These are phyloP conservation scores for Saccharomyces hybrid DNA, from an alignment of 1,139 yeast species.

Conservation along the genomic window DNA sequence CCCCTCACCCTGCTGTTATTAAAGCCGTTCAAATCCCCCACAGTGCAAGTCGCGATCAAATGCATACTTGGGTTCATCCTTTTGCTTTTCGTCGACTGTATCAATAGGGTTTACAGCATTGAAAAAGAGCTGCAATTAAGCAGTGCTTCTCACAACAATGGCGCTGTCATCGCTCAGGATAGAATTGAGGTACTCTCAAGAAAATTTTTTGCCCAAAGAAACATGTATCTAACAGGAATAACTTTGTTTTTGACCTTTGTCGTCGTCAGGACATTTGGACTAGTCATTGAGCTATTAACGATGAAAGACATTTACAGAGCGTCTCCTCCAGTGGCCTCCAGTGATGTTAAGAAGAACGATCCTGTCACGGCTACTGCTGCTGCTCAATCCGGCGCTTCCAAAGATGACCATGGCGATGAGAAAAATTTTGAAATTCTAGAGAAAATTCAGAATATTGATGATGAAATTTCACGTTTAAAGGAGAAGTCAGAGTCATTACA, in stretches of 20 bases:
- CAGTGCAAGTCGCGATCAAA: constrained; percentile 69
- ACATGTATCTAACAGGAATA: constrained; percentile 93
- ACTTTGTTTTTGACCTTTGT: constrained; percentile 84
- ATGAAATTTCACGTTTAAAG: constrained; percentile 58
- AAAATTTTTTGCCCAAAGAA: constrained; percentile 92
- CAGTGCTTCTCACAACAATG: constrained; percentile 6
- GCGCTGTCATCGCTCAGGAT: constrained; percentile 17
- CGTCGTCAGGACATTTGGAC: constrained; percentile 74
- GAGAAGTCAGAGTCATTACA: constrained; percentile 63
- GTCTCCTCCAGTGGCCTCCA: constrained; percentile 7
- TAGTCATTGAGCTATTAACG: constrained; percentile 69
- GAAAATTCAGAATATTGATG: constrained; percentile 52
- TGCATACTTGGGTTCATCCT: constrained; percentile 80
- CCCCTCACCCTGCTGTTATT: constrained; percentile 57
- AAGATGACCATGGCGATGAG: constrained; percentile 33
- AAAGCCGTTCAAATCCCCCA: constrained; percentile 63
- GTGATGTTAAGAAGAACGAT: constrained; percentile 18
- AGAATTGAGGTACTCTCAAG: constrained; percentile 41
- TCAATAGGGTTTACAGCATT: constrained; percentile 72
- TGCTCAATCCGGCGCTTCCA: constrained; percentile 20
- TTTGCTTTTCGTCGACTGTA: constrained; percentile 79
- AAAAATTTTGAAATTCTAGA: constrained; percentile 42
- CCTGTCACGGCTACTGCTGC: constrained; percentile 28
- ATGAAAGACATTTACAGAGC: constrained; percentile 44
- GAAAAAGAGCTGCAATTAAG: constrained; percentile 47